Evolutionary conservation across 2,329 filamentous ascomycete genomes (phyloP).

Genomic region (Cladosporium sp.): DNA sequence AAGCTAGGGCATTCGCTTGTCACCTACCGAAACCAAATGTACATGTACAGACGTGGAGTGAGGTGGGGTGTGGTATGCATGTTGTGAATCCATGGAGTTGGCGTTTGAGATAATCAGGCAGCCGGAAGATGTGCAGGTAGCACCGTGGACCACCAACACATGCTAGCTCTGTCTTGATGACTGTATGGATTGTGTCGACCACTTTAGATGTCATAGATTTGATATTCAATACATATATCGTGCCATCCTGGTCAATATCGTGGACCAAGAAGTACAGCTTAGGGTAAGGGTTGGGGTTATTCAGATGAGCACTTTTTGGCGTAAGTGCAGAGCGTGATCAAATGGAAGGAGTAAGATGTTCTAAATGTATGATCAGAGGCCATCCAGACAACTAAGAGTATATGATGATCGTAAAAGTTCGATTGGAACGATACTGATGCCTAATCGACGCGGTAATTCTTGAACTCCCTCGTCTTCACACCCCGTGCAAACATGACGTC

Average conservation of each 20-base stretch:
- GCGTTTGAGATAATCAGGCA: not conserved
- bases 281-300: not conserved
- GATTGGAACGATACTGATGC: not conserved
- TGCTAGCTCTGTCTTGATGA: not conserved
- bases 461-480: constrained; percentile 39
- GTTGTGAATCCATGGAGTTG: not conserved
- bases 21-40: not conserved
- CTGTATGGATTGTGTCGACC: not conserved
- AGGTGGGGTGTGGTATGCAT: not conserved
- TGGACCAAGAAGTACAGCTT: accelerated
- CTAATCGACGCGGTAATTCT: constrained; percentile 30
- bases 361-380: not conserved
- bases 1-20: not conserved
- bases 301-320: not conserved
- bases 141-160: not conserved
- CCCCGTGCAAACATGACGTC: constrained; percentile 44
- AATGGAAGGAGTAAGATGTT: not conserved
- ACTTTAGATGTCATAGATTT: not conserved
- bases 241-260: not conserved
- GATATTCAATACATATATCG: not conserved
- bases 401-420: not conserved
- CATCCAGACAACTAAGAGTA: not conserved
- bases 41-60: not conserved
- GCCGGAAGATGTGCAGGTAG: not conserved
- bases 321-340: not conserved